Percentiles rank a stretch among this genome's conserved stretches.
These are phyloP conservation scores for Lichenothelia convexa DNA, from an alignment of 495 filamentous ascomycete species.

Conservation along the genomic window DNA sequence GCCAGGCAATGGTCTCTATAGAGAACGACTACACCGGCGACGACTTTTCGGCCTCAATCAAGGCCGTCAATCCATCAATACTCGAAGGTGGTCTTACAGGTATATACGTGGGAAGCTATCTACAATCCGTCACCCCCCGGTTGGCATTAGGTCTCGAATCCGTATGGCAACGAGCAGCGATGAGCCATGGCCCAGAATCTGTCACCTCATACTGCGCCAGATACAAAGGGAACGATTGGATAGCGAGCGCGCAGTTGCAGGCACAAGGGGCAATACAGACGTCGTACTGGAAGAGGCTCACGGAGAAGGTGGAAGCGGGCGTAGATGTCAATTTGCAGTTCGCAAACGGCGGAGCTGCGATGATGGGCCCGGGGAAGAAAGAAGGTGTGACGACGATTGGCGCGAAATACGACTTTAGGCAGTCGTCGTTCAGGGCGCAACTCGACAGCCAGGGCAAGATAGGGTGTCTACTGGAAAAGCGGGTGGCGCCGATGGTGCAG, in stretches of 20 bases:
- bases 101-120: slow-evolving; percentile 85
- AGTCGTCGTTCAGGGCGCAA: slow-evolving; percentile 86
- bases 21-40: slow-evolving; percentile 86
- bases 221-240: slow-evolving; percentile 82
- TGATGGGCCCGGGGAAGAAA: slow-evolving; percentile 59
- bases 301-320: slow-evolving; percentile 91
- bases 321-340: slow-evolving; percentile 85
- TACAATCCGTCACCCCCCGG: slow-evolving; percentile 78
- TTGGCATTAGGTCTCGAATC: slow-evolving; percentile 81
- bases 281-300: slow-evolving; percentile 87
- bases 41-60: slow-evolving; percentile 82
- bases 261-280: slow-evolving; percentile 68
- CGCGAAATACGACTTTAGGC: slow-evolving; percentile 95
- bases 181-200: slow-evolving; percentile 65
- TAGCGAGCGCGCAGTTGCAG: slow-evolving; percentile 71
- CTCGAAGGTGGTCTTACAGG: slow-evolving; percentile 85
- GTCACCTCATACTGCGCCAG: slow-evolving; percentile 71
- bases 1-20: slow-evolving; percentile 64
- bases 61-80: slow-evolving; percentile 80
- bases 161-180: slow-evolving; percentile 72
- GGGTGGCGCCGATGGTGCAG: slow-evolving; percentile 71
- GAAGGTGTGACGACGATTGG: slow-evolving; percentile 83
- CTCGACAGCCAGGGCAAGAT: slow-evolving; percentile 89
- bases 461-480: slow-evolving; percentile 84
- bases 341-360: slow-evolving; percentile 30